A percentile compares a stretch with the other conserved stretches of the same genome.
These are phyloP conservation scores for Quercus phellos DNA, from an alignment of 331 rosid species.

Conservation along the genomic window DNA sequence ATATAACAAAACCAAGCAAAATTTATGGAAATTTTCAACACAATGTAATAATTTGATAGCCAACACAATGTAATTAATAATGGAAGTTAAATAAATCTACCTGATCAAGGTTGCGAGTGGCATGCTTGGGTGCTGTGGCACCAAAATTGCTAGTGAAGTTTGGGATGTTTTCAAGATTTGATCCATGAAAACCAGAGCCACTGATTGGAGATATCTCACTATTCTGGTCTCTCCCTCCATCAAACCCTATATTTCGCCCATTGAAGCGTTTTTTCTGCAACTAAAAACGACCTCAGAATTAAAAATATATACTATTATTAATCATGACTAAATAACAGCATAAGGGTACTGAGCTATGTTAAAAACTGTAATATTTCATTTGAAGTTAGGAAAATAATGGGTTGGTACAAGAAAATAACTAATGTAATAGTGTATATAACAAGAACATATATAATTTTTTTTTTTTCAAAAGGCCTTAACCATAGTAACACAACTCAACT, in stretches of 20 bases:
- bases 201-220: conserved; percentile 17
- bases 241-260: conserved; percentile 26
- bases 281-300: background rate
- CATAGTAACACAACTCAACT: background rate
- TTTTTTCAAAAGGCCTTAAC: background rate
- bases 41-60: background rate
- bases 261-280: conserved; percentile 21
- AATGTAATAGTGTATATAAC: conserved; percentile 1
- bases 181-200: conserved; percentile 35
- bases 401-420: background rate
- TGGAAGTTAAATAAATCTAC: conserved; percentile 8
- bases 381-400: background rate
- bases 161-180: conserved; percentile 18
- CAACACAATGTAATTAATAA: background rate
- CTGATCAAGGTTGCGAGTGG: conserved; percentile 30
- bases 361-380: background rate
- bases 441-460: background rate
- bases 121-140: conserved; percentile 3
- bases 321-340: background rate
- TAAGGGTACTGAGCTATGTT: background rate
- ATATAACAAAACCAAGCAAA: background rate
- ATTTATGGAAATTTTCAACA: background rate
- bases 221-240: conserved; percentile 23
- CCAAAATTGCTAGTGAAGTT: conserved; percentile 19
- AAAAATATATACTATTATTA: no score